These are phyloP conservation scores for Talaromyces atroroseus DNA, from an alignment of 2,329 filamentous ascomycete species.

Conservation along the genomic window DNA sequence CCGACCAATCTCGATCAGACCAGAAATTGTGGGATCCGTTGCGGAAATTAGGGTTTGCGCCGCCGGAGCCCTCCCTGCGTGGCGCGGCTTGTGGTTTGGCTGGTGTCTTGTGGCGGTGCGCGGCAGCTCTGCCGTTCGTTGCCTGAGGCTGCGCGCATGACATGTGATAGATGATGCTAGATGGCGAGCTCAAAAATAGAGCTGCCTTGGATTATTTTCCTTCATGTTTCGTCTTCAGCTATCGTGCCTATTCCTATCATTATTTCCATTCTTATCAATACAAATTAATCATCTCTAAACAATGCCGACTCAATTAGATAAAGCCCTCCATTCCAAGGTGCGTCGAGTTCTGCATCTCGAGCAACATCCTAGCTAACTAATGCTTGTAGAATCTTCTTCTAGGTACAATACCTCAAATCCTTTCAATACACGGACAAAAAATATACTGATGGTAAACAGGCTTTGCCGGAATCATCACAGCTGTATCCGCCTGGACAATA, in stretches of 20 bases:
- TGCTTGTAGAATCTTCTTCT: slow-evolving; percentile 59
- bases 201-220: background rate
- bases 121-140: background rate
- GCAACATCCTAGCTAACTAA: slow-evolving; percentile 17
- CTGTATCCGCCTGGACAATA: slow-evolving; percentile 75
- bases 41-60: slow-evolving; percentile 22
- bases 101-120: slow-evolving; percentile 13
- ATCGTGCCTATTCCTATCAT: background rate
- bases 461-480: slow-evolving; percentile 76
- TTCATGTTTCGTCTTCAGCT: background rate
- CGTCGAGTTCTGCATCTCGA: slow-evolving; percentile 12
- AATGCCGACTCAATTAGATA: slow-evolving; percentile 67
- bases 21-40: slow-evolving; percentile 15
- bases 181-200: too few species aligned
- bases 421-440: background rate
- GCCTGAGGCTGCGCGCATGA: background rate
- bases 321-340: slow-evolving; percentile 65
- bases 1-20: background rate
- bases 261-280: background rate
- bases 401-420: slow-evolving; percentile 44
- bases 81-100: background rate
- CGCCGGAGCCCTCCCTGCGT: slow-evolving; percentile 17
- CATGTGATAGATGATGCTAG: too few species aligned
- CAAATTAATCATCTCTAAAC: background rate
- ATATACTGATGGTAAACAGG: slow-evolving; percentile 42